Base-by-base conservation (phyloP, 176 grass and related monocot species). In the Carex littledalei region DNA sequence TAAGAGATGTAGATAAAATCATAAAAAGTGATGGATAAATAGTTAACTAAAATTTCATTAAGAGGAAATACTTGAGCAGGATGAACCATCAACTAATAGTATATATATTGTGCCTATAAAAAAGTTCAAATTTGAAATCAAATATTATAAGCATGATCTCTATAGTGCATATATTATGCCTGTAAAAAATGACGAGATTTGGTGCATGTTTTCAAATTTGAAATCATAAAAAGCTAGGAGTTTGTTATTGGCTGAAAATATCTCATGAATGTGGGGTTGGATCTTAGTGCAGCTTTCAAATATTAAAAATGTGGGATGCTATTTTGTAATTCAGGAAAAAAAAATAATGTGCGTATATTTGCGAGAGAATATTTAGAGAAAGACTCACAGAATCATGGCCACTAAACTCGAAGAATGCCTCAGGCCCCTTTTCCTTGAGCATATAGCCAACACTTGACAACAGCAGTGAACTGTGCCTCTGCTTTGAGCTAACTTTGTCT, bases 351-450 rank as follows among this genome's bases (percentile, higher is more conserved):
- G 5, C 17, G 13, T 7, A 54, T 55, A 18, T 17, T 70, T 8
- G 34, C 16, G 3, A 43, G 15, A 70, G 67, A 35, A 39, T 31
- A 70, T 41, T 68, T 11, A 78, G 22, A 78, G 22, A 52, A n/a
- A 31, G 24, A 93, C 95, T 87, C 71, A 98, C 95, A 88, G 95
- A 98, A 82, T 94, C 91, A 89, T 83, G 61, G 79, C 95, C 88
- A 15, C 81, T 94, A 77, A 94, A 95, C 45, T 98, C 95, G 43
- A 98, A 98, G 85, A 98, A 98, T 66, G 95, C 95, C 80, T 98
- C 95, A 84, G 95, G 95, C 5, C 93, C 95, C 73, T 93, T 94
- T 90, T 98, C 95, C 91, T 98, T 98, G 67, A 98, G 91, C 93
- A 98, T 95, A 83, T 91, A 89, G 69, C 84, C 88, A 86, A 98